Evolutionary conservation across 176 grass and related monocot species (phyloP).

Genomic region (Pontederia paniculata): DNA sequence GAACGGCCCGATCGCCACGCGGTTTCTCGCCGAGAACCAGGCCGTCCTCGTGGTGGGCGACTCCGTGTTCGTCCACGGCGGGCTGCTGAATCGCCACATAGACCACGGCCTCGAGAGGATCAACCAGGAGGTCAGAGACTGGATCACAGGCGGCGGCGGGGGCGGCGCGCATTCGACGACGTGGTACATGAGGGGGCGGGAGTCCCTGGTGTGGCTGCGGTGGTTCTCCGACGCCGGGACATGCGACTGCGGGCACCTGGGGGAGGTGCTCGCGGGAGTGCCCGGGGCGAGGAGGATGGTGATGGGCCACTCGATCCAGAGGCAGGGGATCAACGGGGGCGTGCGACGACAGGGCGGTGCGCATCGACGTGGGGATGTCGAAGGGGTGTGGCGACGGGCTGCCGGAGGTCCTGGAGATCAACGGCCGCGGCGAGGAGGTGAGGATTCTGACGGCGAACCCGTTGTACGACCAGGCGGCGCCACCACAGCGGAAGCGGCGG

Average conservation of each 20-base stretch:
- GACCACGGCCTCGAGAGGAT: constrained; percentile 79
- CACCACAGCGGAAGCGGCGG: constrained; percentile 14
- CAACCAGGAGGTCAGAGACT: constrained; percentile 71
- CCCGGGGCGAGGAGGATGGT: constrained; percentile 76
- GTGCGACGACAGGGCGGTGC: constrained; percentile 47
- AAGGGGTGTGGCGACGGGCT: constrained; percentile 61
- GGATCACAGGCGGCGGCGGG: constrained; percentile 37
- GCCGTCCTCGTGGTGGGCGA: constrained; percentile 67
- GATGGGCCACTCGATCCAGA: constrained; percentile 94
- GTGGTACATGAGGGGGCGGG: constrained; percentile 34
- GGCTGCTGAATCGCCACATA: constrained; percentile 62
- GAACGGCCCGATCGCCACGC: constrained; percentile 45
- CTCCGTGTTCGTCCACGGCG: constrained; percentile 81
- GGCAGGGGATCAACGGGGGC: constrained; percentile 60
- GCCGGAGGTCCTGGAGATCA: constrained; percentile 87
- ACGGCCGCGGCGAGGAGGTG: constrained; percentile 29
- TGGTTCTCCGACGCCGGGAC: constrained; percentile 50
- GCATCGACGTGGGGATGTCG: constrained; percentile 74
- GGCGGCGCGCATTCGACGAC: constrained; percentile 5
- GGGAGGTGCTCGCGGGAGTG: constrained; percentile 56
- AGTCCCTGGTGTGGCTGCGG: constrained; percentile 78
- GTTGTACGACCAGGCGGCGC: constrained; percentile 17
- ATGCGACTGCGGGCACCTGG: constrained; percentile 59
- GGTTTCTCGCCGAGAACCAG: constrained; percentile 58
- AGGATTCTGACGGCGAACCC: constrained; percentile 62